Evolutionary conservation across 768 basidiomycete species (phyloP), one percentile per base, ranked within the genome.

Genomic region (Dioszegia aurantiaca): DNA sequence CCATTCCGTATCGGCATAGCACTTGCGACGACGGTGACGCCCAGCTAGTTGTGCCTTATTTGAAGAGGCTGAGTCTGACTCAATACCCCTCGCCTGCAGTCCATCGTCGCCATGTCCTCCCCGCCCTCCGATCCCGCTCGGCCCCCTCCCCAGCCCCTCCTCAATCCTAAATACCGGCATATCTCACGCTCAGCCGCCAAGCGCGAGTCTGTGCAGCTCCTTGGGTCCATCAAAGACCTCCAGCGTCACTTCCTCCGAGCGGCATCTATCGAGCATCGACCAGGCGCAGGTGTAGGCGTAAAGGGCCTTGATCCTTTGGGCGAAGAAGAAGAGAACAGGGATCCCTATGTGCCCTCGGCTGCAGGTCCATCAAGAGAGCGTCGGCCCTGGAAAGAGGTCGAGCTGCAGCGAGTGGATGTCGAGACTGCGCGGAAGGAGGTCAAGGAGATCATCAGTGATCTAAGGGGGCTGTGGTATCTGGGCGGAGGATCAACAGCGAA

Each of bases 161-260:
- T 40, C 10, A 72, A 72, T 40, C 70, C 70, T 16, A 60, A 62
- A 58, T 63, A 60, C 48, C 58, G 70, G n/a, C 70, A 72, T 39
- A 62, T 72, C 51, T 65, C 70, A n/a, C 64, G 66, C 14, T 68
- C 65, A 44, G 93, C 93, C 0, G 89, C 90, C 3, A 94, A 92
- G 78, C 84, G 93, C 41, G 89, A 90, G 76, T 90, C 88, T 67
- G 92, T 97, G 19, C 87, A 93, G 85, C 85, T 90, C 0, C 78
- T 97, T 17, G 92, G 92, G n/a, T 91, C 89, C 73, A 97, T 97
- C 65, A 88, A 94, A 73, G 89, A 95, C 74, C 82, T 97, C 40
- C 93, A 97, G 77, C 87, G 92, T 69, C 93, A 92, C 73, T 97
- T 93, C 69, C 59, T 70, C 5, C 66, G 68, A 47, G 65, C 59